Evolutionary conservation across 768 basidiomycete genomes (phyloP), one percentile per base, ranked within the genome.

Genomic region (Pisolithus albus): DNA sequence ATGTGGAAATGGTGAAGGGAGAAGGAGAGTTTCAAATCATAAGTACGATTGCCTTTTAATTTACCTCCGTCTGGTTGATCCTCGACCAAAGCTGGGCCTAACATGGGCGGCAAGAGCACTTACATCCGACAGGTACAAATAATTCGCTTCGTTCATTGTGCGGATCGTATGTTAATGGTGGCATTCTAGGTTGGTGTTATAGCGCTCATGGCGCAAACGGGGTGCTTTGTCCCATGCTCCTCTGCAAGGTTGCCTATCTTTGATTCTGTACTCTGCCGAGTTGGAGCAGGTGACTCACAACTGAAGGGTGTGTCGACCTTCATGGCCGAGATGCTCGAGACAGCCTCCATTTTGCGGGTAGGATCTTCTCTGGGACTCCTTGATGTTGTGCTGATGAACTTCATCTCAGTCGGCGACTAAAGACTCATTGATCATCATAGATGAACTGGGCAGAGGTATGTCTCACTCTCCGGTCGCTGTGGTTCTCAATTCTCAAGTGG

Each of bases 261-360:
- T 53, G 96, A 99, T 67, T 96, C 92, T 3, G 84, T 99, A 41
- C 70, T 98, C 10, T 96, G 95, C 52, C 79, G 96, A 56, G 95
- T 99, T 2, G 96, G 96, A 8, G 96, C 96, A 0, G 96, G 96
- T 0, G 96, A 99, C 65, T 94, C 90, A 65, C 95, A 98, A 64
- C 72, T 98, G 42, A 98, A 96, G 68, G 96, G 96, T 10, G 92
- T 99, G 0, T 95, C 92, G 23, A 99, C 95, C 0, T 99, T 99
- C 67, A 98, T 98, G 95, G 94, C 93, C 1, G 96, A 99, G 69
- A 98, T 98, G 96, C 77, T 99, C 26, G 96, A 99, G 68, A 98
- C 94, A 0, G 94, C 96, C 0, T 91, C 89, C 0, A 98, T 98
- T 60, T 77, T 99, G 40, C 79, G 86, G 60, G 92, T 91, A 36